Percentiles rank a stretch among this genome's conserved stretches.
These are phyloP conservation scores for Fomitopsis schrenkii DNA, from an alignment of 1,284 basidiomycete genomes.

Conservation along the genomic window DNA sequence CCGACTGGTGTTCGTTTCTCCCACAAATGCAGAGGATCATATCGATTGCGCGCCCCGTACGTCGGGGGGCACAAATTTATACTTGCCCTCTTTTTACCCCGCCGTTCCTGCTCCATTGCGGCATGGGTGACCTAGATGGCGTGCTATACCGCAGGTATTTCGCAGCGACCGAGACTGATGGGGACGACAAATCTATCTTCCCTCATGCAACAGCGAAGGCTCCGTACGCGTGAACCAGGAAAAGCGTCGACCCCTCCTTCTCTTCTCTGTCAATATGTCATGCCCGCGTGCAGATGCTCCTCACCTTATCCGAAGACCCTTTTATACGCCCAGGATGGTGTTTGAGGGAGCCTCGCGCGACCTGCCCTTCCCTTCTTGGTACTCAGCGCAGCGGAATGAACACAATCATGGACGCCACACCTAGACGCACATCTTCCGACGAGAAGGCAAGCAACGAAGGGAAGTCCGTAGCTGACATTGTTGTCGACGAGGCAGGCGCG, in stretches of 20 bases:
- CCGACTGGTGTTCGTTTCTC: neutral
- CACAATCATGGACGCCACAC: constrained; percentile 1
- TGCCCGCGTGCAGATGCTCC: neutral
- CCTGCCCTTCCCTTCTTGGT: neutral
- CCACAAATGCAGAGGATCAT: neutral
- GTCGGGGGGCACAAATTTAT: neutral
- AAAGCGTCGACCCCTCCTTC: neutral
- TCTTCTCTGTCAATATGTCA: neutral
- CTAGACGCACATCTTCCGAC: neutral
- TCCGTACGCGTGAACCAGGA: neutral
- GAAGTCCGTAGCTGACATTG: neutral
- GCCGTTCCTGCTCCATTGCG: neutral
- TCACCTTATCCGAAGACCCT: neutral
- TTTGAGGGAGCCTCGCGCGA: neutral
- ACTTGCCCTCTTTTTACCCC: neutral
- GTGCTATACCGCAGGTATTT: neutral
- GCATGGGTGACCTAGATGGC: neutral
- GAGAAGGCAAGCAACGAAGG: constrained; percentile 2
- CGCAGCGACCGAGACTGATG: neutral
- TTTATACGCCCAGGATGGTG: neutral
- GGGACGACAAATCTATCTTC: neutral
- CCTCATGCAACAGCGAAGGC: neutral
- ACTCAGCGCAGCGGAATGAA: neutral
- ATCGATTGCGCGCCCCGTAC: neutral
- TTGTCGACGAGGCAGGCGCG: neutral